Evolutionary conservation across 1,284 basidiomycete species (phyloP).

Genomic region (Ustilago tritici): DNA sequence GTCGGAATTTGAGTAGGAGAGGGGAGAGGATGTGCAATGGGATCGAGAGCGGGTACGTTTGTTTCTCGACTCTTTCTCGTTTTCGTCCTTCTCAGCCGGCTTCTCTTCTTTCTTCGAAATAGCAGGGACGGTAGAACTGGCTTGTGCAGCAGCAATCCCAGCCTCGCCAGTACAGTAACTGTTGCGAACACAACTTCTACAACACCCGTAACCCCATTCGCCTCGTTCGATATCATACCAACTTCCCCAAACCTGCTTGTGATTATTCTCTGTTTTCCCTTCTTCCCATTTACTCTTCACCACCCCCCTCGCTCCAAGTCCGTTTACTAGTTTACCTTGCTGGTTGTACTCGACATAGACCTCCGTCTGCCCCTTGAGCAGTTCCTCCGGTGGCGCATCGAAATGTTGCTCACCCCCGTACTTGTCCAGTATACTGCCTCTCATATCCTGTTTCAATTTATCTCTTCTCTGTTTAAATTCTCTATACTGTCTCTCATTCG

Average conservation of each 20-base stretch:
- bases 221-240: slow-evolving; percentile 82
- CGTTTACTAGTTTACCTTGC: slow-evolving; percentile 89
- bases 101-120: not conserved
- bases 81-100: not conserved
- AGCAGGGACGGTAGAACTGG: slow-evolving; percentile 54
- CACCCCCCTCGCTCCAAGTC: slow-evolving; percentile 88
- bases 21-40: not conserved
- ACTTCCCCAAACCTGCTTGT: slow-evolving; percentile 94
- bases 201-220: slow-evolving; percentile 94
- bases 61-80: not conserved
- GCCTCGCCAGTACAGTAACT: slow-evolving; percentile 94
- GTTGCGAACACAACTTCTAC: slow-evolving; percentile 85
- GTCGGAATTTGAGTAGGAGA: slow-evolving; percentile 1
- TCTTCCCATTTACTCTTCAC: slow-evolving; percentile 84
- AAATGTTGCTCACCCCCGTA: slow-evolving; percentile 97
- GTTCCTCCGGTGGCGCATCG: slow-evolving; percentile 85
- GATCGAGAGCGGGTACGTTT: slow-evolving; percentile 3
- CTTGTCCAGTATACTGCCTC: slow-evolving; percentile 74
- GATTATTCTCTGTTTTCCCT: slow-evolving; percentile 87
- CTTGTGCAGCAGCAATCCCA: slow-evolving; percentile 81
- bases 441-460: slow-evolving; percentile 84
- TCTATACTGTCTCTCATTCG: slow-evolving; percentile 85
- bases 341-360: slow-evolving; percentile 97
- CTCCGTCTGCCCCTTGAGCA: slow-evolving; percentile 93
- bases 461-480: slow-evolving; percentile 94